Evolutionary conservation across 805 yeast species (phyloP).

Genomic region (Maudiozyma pseudohumilis): DNA sequence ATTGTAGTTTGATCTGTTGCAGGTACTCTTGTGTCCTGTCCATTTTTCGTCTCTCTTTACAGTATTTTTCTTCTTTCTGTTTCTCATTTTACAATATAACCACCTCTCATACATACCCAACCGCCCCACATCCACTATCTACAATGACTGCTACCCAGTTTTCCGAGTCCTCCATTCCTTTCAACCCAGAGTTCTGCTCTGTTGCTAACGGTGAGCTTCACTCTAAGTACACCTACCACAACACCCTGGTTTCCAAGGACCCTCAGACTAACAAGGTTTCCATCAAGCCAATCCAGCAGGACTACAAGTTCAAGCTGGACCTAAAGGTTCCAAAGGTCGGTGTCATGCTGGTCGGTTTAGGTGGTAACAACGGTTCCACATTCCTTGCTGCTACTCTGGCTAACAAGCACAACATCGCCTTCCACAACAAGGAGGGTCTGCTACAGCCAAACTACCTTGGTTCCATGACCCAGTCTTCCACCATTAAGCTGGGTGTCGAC

Average conservation of each 20-base stretch:
- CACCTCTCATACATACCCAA: background rate
- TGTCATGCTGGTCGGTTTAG: constrained; percentile 82
- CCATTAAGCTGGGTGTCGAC: constrained; percentile 84
- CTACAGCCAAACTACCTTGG: constrained; percentile 74
- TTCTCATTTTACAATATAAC: background rate
- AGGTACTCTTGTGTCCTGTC: background rate
- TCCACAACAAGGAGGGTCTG: constrained; percentile 72
- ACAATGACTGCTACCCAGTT: constrained; percentile 3
- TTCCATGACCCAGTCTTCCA: constrained; percentile 87
- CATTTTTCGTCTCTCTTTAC: background rate
- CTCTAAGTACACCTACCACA: constrained; percentile 8
- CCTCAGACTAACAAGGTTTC: constrained; percentile 37
- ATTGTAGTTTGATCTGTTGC: too few species aligned
- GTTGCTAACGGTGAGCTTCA: constrained; percentile 2
- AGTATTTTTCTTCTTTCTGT: background rate
- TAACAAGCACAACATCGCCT: constrained; percentile 65
- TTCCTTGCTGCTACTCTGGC: constrained; percentile 78
- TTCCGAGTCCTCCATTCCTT: constrained; percentile 1
- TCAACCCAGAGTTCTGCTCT: constrained; percentile 6
- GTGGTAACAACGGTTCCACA: constrained; percentile 95
- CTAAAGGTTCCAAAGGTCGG: constrained; percentile 78
- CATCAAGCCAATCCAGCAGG: constrained; percentile 58
- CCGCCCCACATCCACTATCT: background rate
- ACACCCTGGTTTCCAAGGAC: constrained; percentile 38
- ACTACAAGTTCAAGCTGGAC: constrained; percentile 81